Conservation (phyloP, 129 eudicot genomes). For the Dittrichia graveolens region DNA sequence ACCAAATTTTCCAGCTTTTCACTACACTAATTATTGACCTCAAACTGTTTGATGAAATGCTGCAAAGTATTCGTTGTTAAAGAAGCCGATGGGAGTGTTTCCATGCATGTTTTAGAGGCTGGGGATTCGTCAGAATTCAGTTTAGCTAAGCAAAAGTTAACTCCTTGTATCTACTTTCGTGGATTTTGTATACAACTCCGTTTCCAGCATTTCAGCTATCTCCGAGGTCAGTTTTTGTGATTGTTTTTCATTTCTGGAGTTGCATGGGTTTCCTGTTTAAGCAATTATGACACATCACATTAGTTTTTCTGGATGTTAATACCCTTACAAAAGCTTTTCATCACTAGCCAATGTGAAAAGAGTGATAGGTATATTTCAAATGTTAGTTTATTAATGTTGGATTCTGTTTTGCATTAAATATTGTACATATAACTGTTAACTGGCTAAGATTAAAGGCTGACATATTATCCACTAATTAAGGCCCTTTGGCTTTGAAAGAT, state of each 20-base stretch:
- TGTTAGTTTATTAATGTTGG: neutral
- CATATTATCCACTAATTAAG: too few species aligned
- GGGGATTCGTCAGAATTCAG: slow-evolving; percentile 62
- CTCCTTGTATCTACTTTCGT: slow-evolving; percentile 53
- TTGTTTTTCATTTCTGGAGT: neutral
- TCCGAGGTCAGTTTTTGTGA: slow-evolving; percentile 24
- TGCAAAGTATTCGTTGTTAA: slow-evolving; percentile 38
- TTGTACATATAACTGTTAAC: neutral
- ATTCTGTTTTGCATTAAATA: neutral
- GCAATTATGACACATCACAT: slow-evolving; percentile 1
- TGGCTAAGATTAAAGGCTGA: neutral
- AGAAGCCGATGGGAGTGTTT: slow-evolving; percentile 30
- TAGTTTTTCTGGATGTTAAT: neutral
- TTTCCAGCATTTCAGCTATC: neutral
- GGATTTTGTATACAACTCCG: slow-evolving; percentile 36
- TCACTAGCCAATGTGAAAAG: too few species aligned
- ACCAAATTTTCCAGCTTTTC: slow-evolving; percentile 13
- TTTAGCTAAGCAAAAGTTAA: slow-evolving; percentile 51
- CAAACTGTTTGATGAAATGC: slow-evolving; percentile 19
- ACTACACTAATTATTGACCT: neutral
- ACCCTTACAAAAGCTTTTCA: slow-evolving; percentile 1
- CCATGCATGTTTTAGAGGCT: slow-evolving; percentile 40
- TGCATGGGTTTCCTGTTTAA: neutral
- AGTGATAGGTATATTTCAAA: neutral
- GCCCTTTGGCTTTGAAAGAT: too few species aligned